These are phyloP conservation scores for Coelomomyces lativittatus DNA, from an alignment of 371 early-diverging fungal genomes.

Conservation along the genomic window DNA sequence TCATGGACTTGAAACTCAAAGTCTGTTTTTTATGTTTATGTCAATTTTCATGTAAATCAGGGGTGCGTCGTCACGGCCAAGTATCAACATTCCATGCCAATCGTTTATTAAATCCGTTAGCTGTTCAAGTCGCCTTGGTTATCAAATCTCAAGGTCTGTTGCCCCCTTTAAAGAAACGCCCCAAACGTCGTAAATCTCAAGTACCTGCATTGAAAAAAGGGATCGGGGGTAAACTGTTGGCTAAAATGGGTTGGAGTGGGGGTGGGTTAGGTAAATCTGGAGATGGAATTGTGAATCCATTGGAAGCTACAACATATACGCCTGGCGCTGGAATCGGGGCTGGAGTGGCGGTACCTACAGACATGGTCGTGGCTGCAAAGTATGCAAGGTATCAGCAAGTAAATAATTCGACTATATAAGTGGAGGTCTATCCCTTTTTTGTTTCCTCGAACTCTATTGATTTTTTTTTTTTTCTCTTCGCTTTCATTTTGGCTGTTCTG, in stretches of 20 bases:
- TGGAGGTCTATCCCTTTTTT: too few species aligned
- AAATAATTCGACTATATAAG: too few species aligned
- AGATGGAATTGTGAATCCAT: constrained; percentile 1
- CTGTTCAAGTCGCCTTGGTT: neutral
- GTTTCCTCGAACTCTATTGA: too few species aligned
- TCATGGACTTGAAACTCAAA: neutral
- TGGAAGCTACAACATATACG: neutral
- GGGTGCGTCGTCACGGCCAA: neutral
- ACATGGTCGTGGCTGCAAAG: neutral
- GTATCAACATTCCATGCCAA: neutral
- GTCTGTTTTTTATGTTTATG: neutral
- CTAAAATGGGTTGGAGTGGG: constrained; percentile 1
- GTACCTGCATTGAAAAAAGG: neutral
- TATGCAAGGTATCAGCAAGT: too few species aligned
- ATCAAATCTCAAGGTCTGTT: neutral
- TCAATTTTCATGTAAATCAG: neutral
- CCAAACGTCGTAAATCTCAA: neutral
- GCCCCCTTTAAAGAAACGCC: neutral
- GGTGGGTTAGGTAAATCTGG: neutral
- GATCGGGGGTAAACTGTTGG: constrained; percentile 2
- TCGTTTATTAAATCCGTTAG: neutral
- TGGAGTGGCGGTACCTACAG: neutral
- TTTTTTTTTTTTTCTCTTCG: too few species aligned
- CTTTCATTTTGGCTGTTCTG: too few species aligned
- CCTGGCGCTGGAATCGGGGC: neutral